Evolutionary conservation across 169 alveolate genomes (phyloP), one percentile per base, ranked within the genome.

Genomic region (Haemoproteus tartakovskyi): DNA sequence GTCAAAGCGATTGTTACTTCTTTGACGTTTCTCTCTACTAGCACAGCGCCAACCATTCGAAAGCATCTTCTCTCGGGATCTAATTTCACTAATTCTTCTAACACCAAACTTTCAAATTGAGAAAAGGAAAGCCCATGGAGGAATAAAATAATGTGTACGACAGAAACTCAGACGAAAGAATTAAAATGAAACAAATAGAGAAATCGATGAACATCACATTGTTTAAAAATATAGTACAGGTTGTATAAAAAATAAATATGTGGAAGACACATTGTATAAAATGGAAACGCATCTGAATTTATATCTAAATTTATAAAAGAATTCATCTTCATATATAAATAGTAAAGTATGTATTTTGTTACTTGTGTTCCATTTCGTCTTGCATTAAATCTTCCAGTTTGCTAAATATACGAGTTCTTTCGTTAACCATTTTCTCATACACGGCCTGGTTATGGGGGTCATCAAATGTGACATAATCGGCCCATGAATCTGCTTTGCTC

Each of bases 31-130:
- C 94, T 89, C 74, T 94, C 96, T 8, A 94, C 95, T 62, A 95
- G 87, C 12, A 94, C 95, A 18, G 92, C 93, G 6, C 97, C 96
- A 41, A 93, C 87, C 67, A 92, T 90, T 63, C 97, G 88, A 54
- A 87, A 94, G 59, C 97, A 93, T 56, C 95, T 61, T 38, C 97
- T 81, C 36, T 91, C 93, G 3, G 89, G 83, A 6, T 92, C 93
- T 14, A 91, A 88, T 62, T 90, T 86, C 46, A 79, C 90, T 47
- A 90, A 79, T 16, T 94, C 95, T 60, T 94, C 91, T 38, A 94
- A 62, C 21, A 94, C 97, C 37, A 94, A 85, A 47, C 95, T 90
- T 60, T 41, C 30, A 14, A 18, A 43, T 36, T 27, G 24, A 40
- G 46, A 36, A 26, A 43, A 41, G 51, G 30, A 33, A 50, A 59